phyloP scores from a whole-genome alignment of 2,329 filamentous ascomycete genomes.

The Camillea tinctor region DNA sequence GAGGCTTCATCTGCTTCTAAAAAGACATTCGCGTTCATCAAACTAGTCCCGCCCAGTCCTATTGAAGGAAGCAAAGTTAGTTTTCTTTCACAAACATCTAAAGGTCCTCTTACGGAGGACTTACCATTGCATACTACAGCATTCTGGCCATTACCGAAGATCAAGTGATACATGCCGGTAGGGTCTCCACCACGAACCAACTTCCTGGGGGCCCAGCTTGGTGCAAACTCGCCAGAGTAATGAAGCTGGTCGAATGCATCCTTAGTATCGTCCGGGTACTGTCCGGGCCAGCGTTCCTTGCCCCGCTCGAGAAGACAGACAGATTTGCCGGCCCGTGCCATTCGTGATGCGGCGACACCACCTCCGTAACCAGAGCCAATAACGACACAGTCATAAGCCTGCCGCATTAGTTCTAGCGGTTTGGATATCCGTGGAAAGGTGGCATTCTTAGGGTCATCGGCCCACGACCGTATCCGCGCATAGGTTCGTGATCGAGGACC shows the following conservation, averaged over 20 bases:
- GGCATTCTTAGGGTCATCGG: conserved; percentile 27
- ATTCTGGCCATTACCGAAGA: conserved; percentile 63
- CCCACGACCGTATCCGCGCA: conserved; percentile 31
- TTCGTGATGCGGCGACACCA: conserved; percentile 62
- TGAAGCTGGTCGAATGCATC: conserved; percentile 54
- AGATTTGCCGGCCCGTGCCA: conserved; percentile 58
- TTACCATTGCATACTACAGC: conserved; percentile 58
- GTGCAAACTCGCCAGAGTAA: conserved; percentile 53
- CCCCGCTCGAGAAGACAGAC: conserved; percentile 67
- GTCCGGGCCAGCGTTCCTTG: conserved; percentile 64
- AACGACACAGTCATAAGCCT: conserved; percentile 63
- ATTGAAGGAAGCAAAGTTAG: conserved; percentile 5
- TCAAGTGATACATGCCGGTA: conserved; percentile 62
- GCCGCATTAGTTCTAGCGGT: conserved; percentile 55
- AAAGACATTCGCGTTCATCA: conserved; percentile 68
- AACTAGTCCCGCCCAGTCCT: conserved; percentile 63
- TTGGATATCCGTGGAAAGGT: conserved; percentile 54
- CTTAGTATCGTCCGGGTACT: conserved; percentile 52
- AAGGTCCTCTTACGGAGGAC: conserved; percentile 18
- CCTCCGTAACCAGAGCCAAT: conserved; percentile 70
- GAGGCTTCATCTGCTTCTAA: conserved; percentile 57
- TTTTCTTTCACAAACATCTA: background rate
- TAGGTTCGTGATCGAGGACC: conserved; percentile 34
- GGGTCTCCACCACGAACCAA: conserved; percentile 49
- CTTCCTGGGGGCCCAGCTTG: conserved; percentile 40